These are phyloP conservation scores for Leucocoprinus sp. DNA, from an alignment of 768 basidiomycete species.

Conservation along the genomic window DNA sequence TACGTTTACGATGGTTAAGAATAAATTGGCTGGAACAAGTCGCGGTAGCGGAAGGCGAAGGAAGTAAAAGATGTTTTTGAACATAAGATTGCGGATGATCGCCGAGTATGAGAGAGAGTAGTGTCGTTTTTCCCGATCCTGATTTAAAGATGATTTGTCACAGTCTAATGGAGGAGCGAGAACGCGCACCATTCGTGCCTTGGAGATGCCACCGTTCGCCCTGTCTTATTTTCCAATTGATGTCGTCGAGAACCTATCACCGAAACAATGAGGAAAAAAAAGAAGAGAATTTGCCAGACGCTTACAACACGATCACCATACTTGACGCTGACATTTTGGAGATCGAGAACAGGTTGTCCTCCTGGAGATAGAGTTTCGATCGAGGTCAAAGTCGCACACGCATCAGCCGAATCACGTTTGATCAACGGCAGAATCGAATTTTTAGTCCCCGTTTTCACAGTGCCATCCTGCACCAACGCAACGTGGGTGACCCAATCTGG, in stretches of 20 bases:
- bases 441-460: constrained; percentile 44
- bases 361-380: neutral
- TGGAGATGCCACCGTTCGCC: constrained; percentile 89
- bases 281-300: neutral
- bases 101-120: constrained; percentile 82
- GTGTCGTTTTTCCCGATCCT: constrained; percentile 95
- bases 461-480: constrained; percentile 41
- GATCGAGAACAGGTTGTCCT: constrained; percentile 39
- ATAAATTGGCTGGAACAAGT: constrained; percentile 48
- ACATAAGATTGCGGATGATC: constrained; percentile 95
- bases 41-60: constrained; percentile 22
- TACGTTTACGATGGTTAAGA: constrained; percentile 48
- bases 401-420: neutral
- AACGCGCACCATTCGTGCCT: constrained; percentile 69
- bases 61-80: constrained; percentile 38
- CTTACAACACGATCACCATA: constrained; percentile 60
- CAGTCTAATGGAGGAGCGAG: neutral
- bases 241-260: constrained; percentile 61
- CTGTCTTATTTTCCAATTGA: constrained; percentile 75
- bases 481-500: constrained; percentile 71
- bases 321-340: constrained; percentile 59
- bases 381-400: neutral
- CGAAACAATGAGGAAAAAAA: neutral
- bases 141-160: neutral
- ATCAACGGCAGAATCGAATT: constrained; percentile 29